A percentile compares a stretch with the other conserved stretches of the same genome.
Conservation (phyloP, 441 rosid genomes). For the Eutrema salsugineum region DNA sequence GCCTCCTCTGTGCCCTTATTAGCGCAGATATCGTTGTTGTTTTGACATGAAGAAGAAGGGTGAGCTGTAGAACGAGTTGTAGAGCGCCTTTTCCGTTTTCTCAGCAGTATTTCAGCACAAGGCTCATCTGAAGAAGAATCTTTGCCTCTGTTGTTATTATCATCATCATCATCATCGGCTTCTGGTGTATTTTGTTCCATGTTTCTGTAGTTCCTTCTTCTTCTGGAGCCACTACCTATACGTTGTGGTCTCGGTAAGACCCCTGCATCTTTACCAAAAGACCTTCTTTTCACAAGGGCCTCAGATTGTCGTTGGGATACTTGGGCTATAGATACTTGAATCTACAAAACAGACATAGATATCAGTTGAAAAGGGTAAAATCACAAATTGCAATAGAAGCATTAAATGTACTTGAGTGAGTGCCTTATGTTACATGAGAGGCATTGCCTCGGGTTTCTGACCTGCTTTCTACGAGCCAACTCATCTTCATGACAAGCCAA, state of each 20-base stretch:
- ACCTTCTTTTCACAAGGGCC: conserved; percentile 52
- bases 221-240: conserved; percentile 33
- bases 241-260: conserved; percentile 45
- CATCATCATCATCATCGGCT: conserved; percentile 49
- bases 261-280: conserved; percentile 44
- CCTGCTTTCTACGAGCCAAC: conserved; percentile 66
- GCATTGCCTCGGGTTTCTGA: conserved; percentile 21
- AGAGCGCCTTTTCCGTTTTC: conserved; percentile 55
- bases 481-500: conserved; percentile 67
- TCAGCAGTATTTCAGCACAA: conserved; percentile 45
- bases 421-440: conserved; percentile 1
- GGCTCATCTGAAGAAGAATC: conserved; percentile 87
- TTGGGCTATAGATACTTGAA: conserved; percentile 76
- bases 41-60: conserved; percentile 48
- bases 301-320: conserved; percentile 62
- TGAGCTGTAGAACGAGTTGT: conserved; percentile 42
- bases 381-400: not conserved
- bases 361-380: not conserved
- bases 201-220: conserved; percentile 42
- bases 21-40: conserved; percentile 37
- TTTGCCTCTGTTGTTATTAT: conserved; percentile 55
- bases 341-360: conserved; percentile 36
- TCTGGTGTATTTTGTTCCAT: conserved; percentile 47
- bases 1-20: conserved; percentile 44
- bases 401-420: not conserved